Percentiles rank a stretch among this genome's conserved stretches.
Evolutionary conservation across 805 yeast species (phyloP).

Genomic region (Myxozyma neglecta): DNA sequence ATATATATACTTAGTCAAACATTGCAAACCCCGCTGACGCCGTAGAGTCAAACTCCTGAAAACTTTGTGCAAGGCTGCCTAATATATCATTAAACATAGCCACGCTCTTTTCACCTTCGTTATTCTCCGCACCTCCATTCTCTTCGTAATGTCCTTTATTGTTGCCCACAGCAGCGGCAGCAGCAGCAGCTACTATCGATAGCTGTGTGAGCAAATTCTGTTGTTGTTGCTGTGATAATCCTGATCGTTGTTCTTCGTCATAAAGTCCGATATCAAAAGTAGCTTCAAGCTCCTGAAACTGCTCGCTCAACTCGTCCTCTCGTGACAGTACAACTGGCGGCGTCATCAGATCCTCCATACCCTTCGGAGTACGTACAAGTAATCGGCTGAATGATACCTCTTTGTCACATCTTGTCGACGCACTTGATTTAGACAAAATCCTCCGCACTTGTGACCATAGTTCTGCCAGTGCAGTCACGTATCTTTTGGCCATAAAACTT

Average conservation of each 20-base stretch:
- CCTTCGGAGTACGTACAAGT: background rate
- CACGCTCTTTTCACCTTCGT: background rate
- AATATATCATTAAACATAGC: conserved; percentile 14
- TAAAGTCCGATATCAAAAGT: background rate
- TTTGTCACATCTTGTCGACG: background rate
- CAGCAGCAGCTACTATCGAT: background rate
- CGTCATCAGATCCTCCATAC: background rate
- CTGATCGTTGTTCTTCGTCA: background rate
- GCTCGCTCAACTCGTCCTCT: background rate
- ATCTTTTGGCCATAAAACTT: conserved; percentile 20
- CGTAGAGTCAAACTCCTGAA: conserved; percentile 27
- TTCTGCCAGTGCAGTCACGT: conserved; percentile 19
- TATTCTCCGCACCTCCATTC: background rate
- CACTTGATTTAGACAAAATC: background rate
- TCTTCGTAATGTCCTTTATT: background rate
- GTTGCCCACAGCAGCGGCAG: background rate
- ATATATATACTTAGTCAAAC: background rate
- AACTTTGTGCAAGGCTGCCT: conserved; percentile 20
- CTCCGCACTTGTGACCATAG: conserved; percentile 20
- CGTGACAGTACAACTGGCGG: background rate
- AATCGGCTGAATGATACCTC: background rate
- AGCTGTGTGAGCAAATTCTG: background rate
- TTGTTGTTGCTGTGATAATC: background rate
- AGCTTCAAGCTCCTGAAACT: background rate
- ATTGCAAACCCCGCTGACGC: conserved; percentile 21